These are phyloP conservation scores for Russula compacta DNA, from an alignment of 768 basidiomycete genomes.

Conservation along the genomic window DNA sequence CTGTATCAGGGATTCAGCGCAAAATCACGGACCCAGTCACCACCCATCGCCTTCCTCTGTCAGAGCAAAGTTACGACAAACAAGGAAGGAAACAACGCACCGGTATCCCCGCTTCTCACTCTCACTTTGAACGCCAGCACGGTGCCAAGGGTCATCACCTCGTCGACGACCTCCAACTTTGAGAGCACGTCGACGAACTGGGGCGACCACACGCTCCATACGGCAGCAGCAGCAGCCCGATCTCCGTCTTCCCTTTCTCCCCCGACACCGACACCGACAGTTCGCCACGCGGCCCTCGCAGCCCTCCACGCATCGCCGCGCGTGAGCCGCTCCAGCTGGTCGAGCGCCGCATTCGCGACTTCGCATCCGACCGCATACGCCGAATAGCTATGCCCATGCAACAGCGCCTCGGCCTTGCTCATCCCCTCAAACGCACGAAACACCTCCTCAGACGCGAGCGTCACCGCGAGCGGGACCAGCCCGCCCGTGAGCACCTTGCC, in stretches of 20 bases:
- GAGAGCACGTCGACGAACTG: conserved; percentile 61
- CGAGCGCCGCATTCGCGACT: conserved; percentile 75
- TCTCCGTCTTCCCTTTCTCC: conserved; percentile 16
- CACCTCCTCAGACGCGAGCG: conserved; percentile 70
- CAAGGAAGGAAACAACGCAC: conserved; percentile 30
- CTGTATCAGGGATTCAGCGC: conserved; percentile 22
- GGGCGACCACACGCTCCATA: conserved; percentile 89
- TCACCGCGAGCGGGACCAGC: conserved; percentile 76
- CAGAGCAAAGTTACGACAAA: neutral
- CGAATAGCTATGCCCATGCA: conserved; percentile 95
- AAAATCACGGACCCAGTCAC: neutral
- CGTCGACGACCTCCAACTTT: conserved; percentile 44
- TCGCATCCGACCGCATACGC: conserved; percentile 91
- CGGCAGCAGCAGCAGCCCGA: conserved; percentile 4
- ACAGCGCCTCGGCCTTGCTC: conserved; percentile 72
- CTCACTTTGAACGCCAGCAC: conserved; percentile 73
- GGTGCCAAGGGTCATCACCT: conserved; percentile 81
- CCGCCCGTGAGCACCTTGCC: conserved; percentile 95
- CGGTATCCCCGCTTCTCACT: conserved; percentile 45
- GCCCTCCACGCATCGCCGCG: conserved; percentile 46
- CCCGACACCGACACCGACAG: neutral
- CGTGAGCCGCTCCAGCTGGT: conserved; percentile 46
- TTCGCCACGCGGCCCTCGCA: conserved; percentile 53
- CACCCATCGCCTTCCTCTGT: neutral
- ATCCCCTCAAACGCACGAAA: conserved; percentile 72